Evolutionary conservation across 495 filamentous ascomycete species (phyloP), one percentile per base, ranked within the genome.

Genomic region (Glutinoglossum americanum): DNA sequence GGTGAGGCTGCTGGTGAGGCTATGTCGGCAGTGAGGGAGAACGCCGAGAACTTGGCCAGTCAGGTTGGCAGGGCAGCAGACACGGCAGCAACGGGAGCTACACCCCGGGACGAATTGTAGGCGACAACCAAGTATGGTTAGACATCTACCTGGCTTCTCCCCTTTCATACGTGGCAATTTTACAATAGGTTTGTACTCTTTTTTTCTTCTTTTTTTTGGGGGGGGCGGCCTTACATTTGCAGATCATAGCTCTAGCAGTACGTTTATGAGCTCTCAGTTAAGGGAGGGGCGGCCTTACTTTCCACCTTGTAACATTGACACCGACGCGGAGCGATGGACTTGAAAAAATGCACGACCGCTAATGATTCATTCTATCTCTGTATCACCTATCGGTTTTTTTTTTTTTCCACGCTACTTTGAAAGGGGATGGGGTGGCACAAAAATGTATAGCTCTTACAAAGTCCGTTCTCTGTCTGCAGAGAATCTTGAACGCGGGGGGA

Each of bases 41-140:
- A 59, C 57, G 69, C 73, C 3, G 75, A 75, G 59, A 74, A 76
- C 6, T 67, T 73, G 44, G 68, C 70, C 45, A 71, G 66, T 56
- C 67, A 63, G 30, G 71, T 64, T 61, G 75, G 71, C 62, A 76
- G 62, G 59, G 71, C 59, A 41, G 37, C 37, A 41, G 37, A 17
- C 13, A 11, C 37, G 17, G 37, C 37, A 17, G 13, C 37, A 17
- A 41, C 5, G 15, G 2, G 13, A 9, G 37, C 37, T 41, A 17
- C 6, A 13, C 7, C 17, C 2, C 37, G 15, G 7, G 15, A 11
- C 17, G 37, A 41, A 41, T 17, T 41, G 15, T 41, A 41, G 37
- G 13, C 15, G 37, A 17, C 15, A 11, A 41, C 17, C 37, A 41
- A 41, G 37, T 8, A 17, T 5, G 15, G 17, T 41, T 17, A 41